These are phyloP conservation scores for Conringia planisiliqua DNA, from an alignment of 345 rosid species.

Conservation along the genomic window DNA sequence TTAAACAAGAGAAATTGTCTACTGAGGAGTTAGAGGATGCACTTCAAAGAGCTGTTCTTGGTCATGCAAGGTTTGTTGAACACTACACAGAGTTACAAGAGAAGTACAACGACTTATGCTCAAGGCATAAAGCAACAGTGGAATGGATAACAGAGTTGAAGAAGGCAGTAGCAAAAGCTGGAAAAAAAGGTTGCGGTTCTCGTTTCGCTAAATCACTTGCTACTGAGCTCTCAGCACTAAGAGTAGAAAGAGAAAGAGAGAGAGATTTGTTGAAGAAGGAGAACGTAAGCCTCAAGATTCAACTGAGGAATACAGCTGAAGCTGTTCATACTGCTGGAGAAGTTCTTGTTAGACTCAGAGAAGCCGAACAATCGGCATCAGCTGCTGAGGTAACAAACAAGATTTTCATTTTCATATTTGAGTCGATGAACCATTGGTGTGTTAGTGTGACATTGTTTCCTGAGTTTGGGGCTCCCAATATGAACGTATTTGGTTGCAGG, in stretches of 20 bases:
- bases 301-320: slow-evolving; percentile 91
- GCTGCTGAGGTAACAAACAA: slow-evolving; percentile 62
- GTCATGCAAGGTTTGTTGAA: slow-evolving; percentile 93
- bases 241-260: slow-evolving; percentile 84
- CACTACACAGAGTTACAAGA: slow-evolving; percentile 93
- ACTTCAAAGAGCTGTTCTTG: slow-evolving; percentile 75
- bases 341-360: slow-evolving; percentile 84
- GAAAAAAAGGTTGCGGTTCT: slow-evolving; percentile 66
- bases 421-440: background rate
- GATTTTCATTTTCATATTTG: background rate
- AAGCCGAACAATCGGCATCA: slow-evolving; percentile 83
- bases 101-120: slow-evolving; percentile 67
- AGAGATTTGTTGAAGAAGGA: slow-evolving; percentile 69
- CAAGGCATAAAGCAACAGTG: slow-evolving; percentile 64
- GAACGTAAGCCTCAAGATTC: slow-evolving; percentile 71
- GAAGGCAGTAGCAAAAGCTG: slow-evolving; percentile 86
- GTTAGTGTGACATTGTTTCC: background rate
- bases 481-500: slow-evolving; percentile 44
- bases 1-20: slow-evolving; percentile 61
- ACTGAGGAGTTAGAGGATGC: slow-evolving; percentile 88
- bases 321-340: slow-evolving; percentile 99
- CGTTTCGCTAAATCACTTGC: slow-evolving; percentile 78
- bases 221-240: slow-evolving; percentile 68
- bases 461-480: background rate
- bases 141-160: slow-evolving; percentile 88